These are phyloP conservation scores for Quercus agrifolia DNA, from an alignment of 306 rosid species.

Conservation along the genomic window DNA sequence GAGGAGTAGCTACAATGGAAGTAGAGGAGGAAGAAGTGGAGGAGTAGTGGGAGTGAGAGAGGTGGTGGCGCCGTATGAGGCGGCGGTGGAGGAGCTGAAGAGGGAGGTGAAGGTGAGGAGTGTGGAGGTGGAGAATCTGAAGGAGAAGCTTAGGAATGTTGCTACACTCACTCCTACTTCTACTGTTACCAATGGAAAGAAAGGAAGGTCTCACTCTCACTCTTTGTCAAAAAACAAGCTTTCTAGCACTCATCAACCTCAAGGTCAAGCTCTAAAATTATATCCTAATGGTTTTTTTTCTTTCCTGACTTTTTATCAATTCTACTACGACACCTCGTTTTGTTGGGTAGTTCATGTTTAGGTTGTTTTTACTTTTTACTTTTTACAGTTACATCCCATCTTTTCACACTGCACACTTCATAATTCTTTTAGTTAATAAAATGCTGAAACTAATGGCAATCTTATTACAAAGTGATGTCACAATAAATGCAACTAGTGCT, in stretches of 20 bases:
- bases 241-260: conserved; percentile 38
- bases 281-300: no score
- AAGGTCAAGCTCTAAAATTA: conserved; percentile 43
- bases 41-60: conserved; percentile 47
- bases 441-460: no score
- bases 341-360: no score
- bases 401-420: no score
- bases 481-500: no score
- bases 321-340: no score
- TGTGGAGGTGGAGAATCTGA: conserved; percentile 69
- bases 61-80: conserved; percentile 96
- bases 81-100: conserved; percentile 82
- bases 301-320: not conserved
- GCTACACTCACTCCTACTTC: not conserved
- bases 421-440: no score
- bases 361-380: no score
- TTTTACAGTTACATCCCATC: no score
- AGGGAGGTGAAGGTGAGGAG: conserved; percentile 77
- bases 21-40: conserved; percentile 22
- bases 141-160: conserved; percentile 69
- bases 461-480: no score
- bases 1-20: conserved; percentile 15
- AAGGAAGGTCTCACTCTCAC: conserved; percentile 45
- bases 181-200: conserved; percentile 48
- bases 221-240: conserved; percentile 54